phyloP scores from a whole-genome alignment of 305 asterid genomes.

The Fraxinus sp. region DNA sequence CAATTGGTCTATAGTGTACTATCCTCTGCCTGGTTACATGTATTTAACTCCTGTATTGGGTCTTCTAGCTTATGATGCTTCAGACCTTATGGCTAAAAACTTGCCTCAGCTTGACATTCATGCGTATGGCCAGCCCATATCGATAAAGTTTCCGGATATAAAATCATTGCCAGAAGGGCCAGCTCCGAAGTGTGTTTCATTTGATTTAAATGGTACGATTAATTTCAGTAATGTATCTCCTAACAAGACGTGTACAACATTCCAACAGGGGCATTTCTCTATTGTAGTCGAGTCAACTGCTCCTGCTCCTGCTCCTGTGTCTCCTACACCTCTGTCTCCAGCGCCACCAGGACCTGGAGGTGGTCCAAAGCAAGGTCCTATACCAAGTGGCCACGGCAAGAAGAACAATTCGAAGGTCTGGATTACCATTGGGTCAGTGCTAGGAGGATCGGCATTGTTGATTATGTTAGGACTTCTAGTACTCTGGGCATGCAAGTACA shows the following conservation, averaged over 20 bases:
- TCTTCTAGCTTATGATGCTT: conserved; percentile 62
- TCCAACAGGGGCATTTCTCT: conserved; percentile 66
- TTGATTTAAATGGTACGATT: conserved; percentile 44
- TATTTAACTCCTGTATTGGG: conserved; percentile 58
- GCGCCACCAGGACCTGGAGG: background rate
- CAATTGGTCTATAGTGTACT: conserved; percentile 45
- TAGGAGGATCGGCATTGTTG: conserved; percentile 51
- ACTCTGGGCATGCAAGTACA: conserved; percentile 41
- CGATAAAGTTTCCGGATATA: conserved; percentile 40
- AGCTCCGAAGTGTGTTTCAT: conserved; percentile 48
- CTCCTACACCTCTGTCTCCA: conserved; percentile 1
- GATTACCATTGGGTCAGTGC: conserved; percentile 45
- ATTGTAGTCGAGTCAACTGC: conserved; percentile 49
- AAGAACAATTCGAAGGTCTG: conserved; percentile 32
- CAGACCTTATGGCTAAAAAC: conserved; percentile 39
- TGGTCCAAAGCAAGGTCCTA: background rate
- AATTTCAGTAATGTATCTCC: conserved; percentile 47
- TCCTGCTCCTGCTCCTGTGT: conserved; percentile 35
- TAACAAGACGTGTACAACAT: conserved; percentile 45
- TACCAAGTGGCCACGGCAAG: background rate
- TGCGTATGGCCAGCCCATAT: conserved; percentile 51
- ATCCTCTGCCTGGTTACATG: conserved; percentile 44
- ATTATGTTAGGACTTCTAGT: conserved; percentile 32
- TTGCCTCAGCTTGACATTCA: conserved; percentile 40
- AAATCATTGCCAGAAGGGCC: conserved; percentile 33